phyloP scores from a whole-genome alignment of 2,329 filamentous ascomycete genomes.

The Fusarium sp. region DNA sequence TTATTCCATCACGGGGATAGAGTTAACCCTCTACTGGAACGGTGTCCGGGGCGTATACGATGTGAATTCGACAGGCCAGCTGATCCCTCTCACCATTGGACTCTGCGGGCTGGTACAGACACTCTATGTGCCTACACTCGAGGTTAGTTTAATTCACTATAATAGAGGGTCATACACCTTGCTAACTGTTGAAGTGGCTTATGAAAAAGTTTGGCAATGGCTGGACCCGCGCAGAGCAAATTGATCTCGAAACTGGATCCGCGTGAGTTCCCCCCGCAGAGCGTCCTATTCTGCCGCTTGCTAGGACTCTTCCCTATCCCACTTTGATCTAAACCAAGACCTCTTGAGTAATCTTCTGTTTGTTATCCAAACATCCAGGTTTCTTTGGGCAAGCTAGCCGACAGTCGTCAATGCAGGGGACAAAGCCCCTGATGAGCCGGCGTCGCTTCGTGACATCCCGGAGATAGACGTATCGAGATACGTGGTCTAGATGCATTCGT shows the following conservation, averaged over 20 bases:
- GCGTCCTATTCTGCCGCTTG: background rate
- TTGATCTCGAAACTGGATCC: background rate
- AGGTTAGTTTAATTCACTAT: background rate
- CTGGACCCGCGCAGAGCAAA: background rate
- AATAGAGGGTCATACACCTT: fast-evolving
- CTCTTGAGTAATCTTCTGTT: background rate
- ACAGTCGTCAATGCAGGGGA: background rate
- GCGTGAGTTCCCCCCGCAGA: background rate
- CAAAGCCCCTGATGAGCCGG: background rate
- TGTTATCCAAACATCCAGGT: background rate
- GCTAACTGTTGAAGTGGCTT: background rate
- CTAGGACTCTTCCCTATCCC: background rate
- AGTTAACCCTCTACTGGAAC: background rate
- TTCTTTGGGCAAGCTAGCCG: background rate
- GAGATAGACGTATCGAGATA: background rate
- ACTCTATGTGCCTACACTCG: background rate
- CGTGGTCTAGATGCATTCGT: background rate
- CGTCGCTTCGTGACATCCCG: background rate
- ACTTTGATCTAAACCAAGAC: background rate
- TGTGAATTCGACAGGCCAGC: background rate
- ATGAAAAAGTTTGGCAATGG: background rate
- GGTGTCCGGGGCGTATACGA: background rate
- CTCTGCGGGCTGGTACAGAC: background rate
- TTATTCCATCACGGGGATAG: background rate
- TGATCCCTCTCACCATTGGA: background rate